phyloP scores from a whole-genome alignment of 75 land plant genomes.

The Cryptomeria japonica region DNA sequence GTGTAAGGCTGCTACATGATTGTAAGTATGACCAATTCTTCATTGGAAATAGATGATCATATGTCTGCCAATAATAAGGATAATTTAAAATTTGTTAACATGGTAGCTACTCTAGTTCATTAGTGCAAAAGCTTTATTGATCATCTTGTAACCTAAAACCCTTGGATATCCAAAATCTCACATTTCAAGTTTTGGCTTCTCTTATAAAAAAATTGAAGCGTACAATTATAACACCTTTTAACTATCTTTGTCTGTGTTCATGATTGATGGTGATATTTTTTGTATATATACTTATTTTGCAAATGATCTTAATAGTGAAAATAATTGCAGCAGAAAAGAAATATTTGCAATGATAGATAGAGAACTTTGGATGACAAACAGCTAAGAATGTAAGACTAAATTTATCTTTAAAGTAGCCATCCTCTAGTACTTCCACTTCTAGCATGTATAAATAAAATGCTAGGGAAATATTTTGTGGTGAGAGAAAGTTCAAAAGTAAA shows the following conservation, averaged over 20 bases:
- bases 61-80: neutral
- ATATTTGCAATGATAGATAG: neutral
- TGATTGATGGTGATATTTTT: neutral
- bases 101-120: neutral
- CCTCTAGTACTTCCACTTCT: neutral
- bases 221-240: neutral
- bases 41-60: neutral
- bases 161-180: neutral
- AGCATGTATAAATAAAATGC: neutral
- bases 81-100: neutral
- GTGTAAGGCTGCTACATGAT: neutral
- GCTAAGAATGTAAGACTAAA: neutral
- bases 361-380: neutral
- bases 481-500: neutral
- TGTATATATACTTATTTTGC: neutral
- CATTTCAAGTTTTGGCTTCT: neutral
- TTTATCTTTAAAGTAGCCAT: neutral
- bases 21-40: neutral
- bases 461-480: neutral
- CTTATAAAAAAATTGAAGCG: neutral
- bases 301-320: neutral
- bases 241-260: neutral
- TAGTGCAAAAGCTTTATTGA: neutral
- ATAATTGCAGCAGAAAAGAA: neutral
- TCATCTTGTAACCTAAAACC: neutral